phyloP scores from a whole-genome alignment of 768 basidiomycete genomes.

The Botryobasidium botryosum region DNA sequence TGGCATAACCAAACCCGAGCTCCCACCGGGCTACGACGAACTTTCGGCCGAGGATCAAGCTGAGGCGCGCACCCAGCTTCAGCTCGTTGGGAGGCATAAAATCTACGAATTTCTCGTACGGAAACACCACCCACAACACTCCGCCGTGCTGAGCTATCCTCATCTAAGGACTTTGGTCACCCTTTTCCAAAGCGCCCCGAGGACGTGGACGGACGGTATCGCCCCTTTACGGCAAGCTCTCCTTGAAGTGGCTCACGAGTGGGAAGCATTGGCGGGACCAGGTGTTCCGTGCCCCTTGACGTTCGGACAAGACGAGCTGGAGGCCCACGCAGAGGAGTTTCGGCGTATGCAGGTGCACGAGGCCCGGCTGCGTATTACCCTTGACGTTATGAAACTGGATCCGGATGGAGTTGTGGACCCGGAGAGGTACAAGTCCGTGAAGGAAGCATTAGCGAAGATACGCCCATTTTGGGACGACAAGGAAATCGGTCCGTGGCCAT shows the following conservation, averaged over 20 bases:
- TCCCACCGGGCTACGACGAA: background rate
- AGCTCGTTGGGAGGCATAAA: too few species aligned
- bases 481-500: background rate
- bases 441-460: background rate
- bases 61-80: too few species aligned
- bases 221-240: background rate
- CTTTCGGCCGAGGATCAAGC: background rate
- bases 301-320: too few species aligned
- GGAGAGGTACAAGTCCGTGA: background rate
- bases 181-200: background rate
- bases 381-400: background rate
- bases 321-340: background rate
- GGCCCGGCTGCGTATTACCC: background rate
- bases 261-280: too few species aligned
- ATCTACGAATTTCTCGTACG: too few species aligned
- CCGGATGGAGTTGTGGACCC: background rate
- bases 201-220: background rate
- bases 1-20: background rate
- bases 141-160: too few species aligned
- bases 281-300: too few species aligned
- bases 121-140: too few species aligned
- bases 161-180: background rate
- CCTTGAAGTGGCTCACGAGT: background rate
- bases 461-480: background rate
- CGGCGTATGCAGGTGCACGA: background rate